A percentile compares a stretch with the other conserved stretches of the same genome.
phyloP scores from a whole-genome alignment of 1,284 basidiomycete genomes.

The Microbotryum intermedium region DNA sequence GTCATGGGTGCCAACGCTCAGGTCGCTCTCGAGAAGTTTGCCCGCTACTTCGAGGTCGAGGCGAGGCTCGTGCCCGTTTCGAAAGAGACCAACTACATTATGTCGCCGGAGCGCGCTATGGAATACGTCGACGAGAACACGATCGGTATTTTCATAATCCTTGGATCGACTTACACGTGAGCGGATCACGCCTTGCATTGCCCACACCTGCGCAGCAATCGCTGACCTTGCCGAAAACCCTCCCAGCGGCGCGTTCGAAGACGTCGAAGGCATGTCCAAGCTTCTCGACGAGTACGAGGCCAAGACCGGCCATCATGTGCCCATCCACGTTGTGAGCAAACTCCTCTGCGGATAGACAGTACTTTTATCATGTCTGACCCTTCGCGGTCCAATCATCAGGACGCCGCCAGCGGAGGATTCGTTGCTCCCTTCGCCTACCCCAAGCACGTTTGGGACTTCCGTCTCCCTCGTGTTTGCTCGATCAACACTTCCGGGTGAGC shows the following conservation, averaged over 20 bases:
- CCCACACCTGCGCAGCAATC: neutral
- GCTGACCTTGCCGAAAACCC: too few relatives aligned
- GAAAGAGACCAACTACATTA: constrained; percentile 62
- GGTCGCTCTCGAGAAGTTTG: constrained; percentile 72
- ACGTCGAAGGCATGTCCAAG: constrained; percentile 76
- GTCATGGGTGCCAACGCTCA: constrained; percentile 77
- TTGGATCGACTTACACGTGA: constrained; percentile 68
- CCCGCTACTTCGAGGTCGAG: constrained; percentile 74
- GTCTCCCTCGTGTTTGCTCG: constrained; percentile 72
- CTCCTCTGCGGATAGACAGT: constrained; percentile 1
- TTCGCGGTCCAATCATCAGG: constrained; percentile 39
- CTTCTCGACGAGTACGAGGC: constrained; percentile 76
- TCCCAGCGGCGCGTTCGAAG: constrained; percentile 67
- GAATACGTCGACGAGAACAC: constrained; percentile 68
- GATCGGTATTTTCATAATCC: constrained; percentile 57
- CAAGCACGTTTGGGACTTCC: constrained; percentile 76
- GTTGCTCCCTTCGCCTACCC: constrained; percentile 48
- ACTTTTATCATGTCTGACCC: too few relatives aligned
- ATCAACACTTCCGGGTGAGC: constrained; percentile 52
- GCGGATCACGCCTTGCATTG: neutral
- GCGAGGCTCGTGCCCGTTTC: constrained; percentile 65
- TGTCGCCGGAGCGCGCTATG: constrained; percentile 77
- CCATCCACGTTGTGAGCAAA: constrained; percentile 56
- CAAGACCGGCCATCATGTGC: constrained; percentile 54
- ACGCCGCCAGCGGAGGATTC: constrained; percentile 72